Evolutionary conservation across 169 alveolate species (phyloP), one percentile per base, ranked within the genome.

Genomic region (Eimeria necatrix): DNA sequence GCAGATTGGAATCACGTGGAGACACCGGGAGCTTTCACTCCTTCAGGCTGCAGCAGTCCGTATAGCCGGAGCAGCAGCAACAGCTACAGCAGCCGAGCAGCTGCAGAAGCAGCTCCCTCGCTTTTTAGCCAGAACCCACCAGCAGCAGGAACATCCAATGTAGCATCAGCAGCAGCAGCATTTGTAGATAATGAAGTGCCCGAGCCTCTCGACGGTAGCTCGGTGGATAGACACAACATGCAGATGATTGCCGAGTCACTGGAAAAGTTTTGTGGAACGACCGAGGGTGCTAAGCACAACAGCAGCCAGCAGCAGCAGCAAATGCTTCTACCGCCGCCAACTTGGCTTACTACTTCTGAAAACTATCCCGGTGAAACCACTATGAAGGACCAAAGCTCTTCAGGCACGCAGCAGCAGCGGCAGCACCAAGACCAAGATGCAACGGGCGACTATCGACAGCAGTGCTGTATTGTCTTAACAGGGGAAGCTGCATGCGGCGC

Each of bases 401-500:
- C 41, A 32, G 41, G 41, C 41, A 32, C 8, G 61, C 87, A 49
- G 87, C 59, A 48, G 64, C 61, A 60, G 53, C 4, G 59, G 41
- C 41, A 51, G 87, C 26, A 60, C 59, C 26, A 41, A 76, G 68
- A 10, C 87, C 14, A 24, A 46, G 1, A 56, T 41, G 87, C 87
- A 76, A n/a, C 64, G 61, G 26, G 87, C n/a, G 26, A 9, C 18
- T 12, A 41, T 41, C 61, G n/a, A 76, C 46, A 12, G 68, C 12
- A 18, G 68, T 56, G 22, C 22, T 18, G 78, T 18, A 68, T 68
- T n/a, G n/a, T 68, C 20, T 26, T 76, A 8, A 76, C 87, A 16
- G 87, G 87, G 64, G 87, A 76, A 20, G 68, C 87, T 46, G 87
- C 87, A 7, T n/a, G 68, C 59, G 61, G 87, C 87, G 12, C 64